Percentiles rank a stretch among this genome's conserved stretches.
Evolutionary conservation across 2,329 filamentous ascomycete species (phyloP).

Genomic region (Calonectria pseudoturangicola): DNA sequence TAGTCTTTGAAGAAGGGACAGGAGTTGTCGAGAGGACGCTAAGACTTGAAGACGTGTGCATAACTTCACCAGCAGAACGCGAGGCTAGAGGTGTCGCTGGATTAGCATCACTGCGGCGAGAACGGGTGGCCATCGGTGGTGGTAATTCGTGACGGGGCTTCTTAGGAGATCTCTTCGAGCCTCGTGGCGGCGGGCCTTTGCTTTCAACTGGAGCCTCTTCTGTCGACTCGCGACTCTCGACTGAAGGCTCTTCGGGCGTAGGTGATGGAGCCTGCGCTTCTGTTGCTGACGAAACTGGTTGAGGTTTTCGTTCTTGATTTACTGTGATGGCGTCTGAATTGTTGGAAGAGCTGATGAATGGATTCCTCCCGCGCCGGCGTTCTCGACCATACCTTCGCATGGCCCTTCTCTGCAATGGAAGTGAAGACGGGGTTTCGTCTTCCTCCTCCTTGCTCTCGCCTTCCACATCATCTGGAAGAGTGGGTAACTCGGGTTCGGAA

Average conservation of each 20-base stretch:
- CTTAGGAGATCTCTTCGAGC: slow-evolving; percentile 40
- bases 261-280: slow-evolving; percentile 34
- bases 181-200: slow-evolving; percentile 4
- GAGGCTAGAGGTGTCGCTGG: slow-evolving; percentile 51
- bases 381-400: slow-evolving; percentile 51
- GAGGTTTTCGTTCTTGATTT: slow-evolving; percentile 40
- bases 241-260: slow-evolving; percentile 39
- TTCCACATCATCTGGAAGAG: slow-evolving; percentile 52
- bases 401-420: slow-evolving; percentile 49
- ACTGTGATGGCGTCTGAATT: slow-evolving; percentile 50
- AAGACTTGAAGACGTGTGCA: slow-evolving; percentile 61
- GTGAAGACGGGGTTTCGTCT: slow-evolving; percentile 55
- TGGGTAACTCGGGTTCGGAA: slow-evolving; percentile 60
- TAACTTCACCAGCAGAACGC: slow-evolving; percentile 35
- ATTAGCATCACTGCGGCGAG: slow-evolving; percentile 44
- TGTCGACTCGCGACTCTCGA: background rate
- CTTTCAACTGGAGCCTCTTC: slow-evolving; percentile 11
- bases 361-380: slow-evolving; percentile 49
- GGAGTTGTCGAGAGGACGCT: slow-evolving; percentile 65
- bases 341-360: slow-evolving; percentile 57
- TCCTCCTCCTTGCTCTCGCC: slow-evolving; percentile 30
- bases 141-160: slow-evolving; percentile 45
- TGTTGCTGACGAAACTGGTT: slow-evolving; percentile 42
- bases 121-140: slow-evolving; percentile 53
- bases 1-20: slow-evolving; percentile 59